These are phyloP conservation scores for Solanum corneliomulleri DNA, from an alignment of 257 asterid genomes.

Conservation along the genomic window DNA sequence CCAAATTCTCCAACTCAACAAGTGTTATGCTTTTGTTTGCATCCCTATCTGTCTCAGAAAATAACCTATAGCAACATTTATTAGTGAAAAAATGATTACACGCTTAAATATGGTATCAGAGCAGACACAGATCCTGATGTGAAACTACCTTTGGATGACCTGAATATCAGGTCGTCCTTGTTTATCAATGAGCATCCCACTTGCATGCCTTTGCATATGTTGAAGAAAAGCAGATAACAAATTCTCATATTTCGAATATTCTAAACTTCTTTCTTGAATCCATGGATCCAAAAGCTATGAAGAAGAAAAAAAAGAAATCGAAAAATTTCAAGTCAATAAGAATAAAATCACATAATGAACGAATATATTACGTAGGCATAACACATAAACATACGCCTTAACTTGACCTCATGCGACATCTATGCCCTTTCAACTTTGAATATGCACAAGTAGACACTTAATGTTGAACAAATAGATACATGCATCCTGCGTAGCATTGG, in stretches of 20 bases:
- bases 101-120: background rate
- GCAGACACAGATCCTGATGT: background rate
- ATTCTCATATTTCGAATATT: constrained; percentile 35
- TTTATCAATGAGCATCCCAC: constrained; percentile 21
- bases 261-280: constrained; percentile 51
- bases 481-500: background rate
- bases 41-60: constrained; percentile 20
- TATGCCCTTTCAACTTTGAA: background rate
- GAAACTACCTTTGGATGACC: constrained; percentile 25
- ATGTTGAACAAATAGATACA: background rate
- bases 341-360: background rate
- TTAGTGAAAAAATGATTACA: background rate
- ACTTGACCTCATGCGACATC: background rate
- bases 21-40: constrained; percentile 17
- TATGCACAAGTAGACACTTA: background rate
- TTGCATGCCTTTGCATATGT: constrained; percentile 26
- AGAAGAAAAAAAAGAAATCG: background rate
- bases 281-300: constrained; percentile 40
- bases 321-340: background rate
- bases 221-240: constrained; percentile 25
- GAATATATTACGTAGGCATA: background rate
- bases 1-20: constrained; percentile 21
- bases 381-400: background rate
- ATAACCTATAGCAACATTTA: constrained; percentile 10
- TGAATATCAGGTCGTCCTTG: constrained; percentile 25